Evolutionary conservation across 257 asterid genomes (phyloP), one percentile per base, ranked within the genome.

Genomic region (Mitragyna speciosa): DNA sequence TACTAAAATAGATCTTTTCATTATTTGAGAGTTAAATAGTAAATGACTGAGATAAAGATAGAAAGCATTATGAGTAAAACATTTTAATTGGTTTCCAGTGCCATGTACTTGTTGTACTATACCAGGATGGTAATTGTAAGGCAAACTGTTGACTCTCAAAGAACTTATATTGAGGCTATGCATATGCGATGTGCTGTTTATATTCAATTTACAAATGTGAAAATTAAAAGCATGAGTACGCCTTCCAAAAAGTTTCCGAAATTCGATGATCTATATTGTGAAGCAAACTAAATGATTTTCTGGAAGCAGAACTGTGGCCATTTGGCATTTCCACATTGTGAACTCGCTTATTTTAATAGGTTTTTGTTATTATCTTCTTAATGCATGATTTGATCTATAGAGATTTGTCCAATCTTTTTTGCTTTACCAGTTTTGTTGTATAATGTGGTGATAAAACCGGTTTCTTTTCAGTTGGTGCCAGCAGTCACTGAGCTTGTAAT

Each of bases 401-500:
- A 39, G 73, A 26, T 43, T 10, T 47, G 9, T 20, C 19, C 41
- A 19, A 19, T 28, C 61, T 41, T n/a, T 56, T 52, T n/a, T 3
- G 51, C 28, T 51, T 45, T 72, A 28, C 61, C 61, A 36, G 73
- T 72, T 72, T 17, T 33, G n/a, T 56, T 24, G 33, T 28, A 63
- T 39, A 7, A 22, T 64, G 31, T 49, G 49, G 4, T 68, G 41
- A 58, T 82, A 28, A 73, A 19, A 56, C 43, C 73, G 68, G 59
- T 72, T 70, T 76, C 61, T 83, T 87, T 81, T 73, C 96, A 95
- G 99, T 87, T 95, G 90, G 98, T 95, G 54, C 91, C 98, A 74
- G 97, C 98, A 78, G 98, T 95, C 83, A 89, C 98, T 0, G 97
- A 95, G 90, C 98, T 95, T 83, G 87, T 95, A 54, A 56, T 93